Conservation (phyloP, 805 yeast species). For the Starmerella lactis-condensi region DNA sequence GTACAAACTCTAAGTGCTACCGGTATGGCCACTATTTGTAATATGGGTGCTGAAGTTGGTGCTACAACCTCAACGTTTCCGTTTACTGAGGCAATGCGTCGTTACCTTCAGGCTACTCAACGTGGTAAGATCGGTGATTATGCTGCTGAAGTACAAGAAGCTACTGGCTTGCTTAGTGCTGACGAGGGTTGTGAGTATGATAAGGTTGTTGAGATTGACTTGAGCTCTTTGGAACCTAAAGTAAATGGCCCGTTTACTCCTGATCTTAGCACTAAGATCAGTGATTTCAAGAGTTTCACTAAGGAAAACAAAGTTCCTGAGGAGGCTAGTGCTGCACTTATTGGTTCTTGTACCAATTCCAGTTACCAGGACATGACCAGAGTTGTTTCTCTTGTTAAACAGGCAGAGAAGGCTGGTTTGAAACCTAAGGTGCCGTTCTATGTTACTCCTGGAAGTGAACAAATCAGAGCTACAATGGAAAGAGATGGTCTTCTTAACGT, state of each 20-base stretch:
- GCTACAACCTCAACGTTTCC: constrained; percentile 98
- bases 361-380: constrained; percentile 97
- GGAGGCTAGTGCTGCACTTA: constrained; percentile 75
- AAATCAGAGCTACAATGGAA: constrained; percentile 88
- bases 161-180: constrained; percentile 50
- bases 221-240: constrained; percentile 77
- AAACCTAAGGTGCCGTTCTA: constrained; percentile 82
- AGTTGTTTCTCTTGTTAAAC: constrained; percentile 74
- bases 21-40: constrained; percentile 99
- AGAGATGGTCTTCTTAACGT: constrained; percentile 78
- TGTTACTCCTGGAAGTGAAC: constrained; percentile 97
- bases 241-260: constrained; percentile 98
- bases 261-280: constrained; percentile 83
- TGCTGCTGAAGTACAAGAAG: constrained; percentile 42
- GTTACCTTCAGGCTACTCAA: constrained; percentile 67
- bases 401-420: constrained; percentile 71
- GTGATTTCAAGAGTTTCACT: constrained; percentile 58
- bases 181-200: constrained; percentile 85
- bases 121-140: constrained; percentile 68
- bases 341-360: constrained; percentile 97
- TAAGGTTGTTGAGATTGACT: constrained; percentile 74
- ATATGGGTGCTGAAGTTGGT: constrained; percentile 99
- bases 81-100: constrained; percentile 59
- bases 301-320: constrained; percentile 68
- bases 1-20: constrained; percentile 77